A percentile compares a stretch with the other conserved stretches of the same genome.
Conservation (phyloP, 2,329 filamentous ascomycete species). For the Metarhizium humberi region DNA sequence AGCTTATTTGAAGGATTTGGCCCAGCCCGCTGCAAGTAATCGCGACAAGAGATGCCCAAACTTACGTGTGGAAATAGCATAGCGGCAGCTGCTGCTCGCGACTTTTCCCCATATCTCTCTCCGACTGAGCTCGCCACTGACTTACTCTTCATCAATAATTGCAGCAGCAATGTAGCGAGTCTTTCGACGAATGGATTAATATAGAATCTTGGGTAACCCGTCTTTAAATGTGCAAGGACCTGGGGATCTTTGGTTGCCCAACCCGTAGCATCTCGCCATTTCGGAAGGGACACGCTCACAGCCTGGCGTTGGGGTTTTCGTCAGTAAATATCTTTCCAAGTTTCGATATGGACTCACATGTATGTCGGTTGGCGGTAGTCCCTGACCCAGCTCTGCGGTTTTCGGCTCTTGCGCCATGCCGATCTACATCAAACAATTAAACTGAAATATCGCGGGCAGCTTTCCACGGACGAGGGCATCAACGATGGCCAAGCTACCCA, state of each 20-base stretch:
- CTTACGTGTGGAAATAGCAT: slow-evolving; percentile 11
- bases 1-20: not conserved
- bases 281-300: slow-evolving; percentile 21
- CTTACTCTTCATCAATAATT: not conserved
- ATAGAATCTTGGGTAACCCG: slow-evolving; percentile 20
- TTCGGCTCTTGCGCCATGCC: not conserved
- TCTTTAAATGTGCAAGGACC: slow-evolving; percentile 13
- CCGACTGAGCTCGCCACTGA: not conserved
- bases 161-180: slow-evolving; percentile 12
- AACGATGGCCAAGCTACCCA: not conserved
- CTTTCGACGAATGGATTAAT: slow-evolving; percentile 13
- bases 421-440: not conserved
- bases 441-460: not conserved
- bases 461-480: not conserved
- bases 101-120: not conserved
- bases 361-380: not conserved
- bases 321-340: not conserved
- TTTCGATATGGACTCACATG: not conserved
- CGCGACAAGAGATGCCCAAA: slow-evolving; percentile 5
- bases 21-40: slow-evolving; percentile 9
- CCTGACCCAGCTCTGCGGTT: not conserved
- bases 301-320: slow-evolving; percentile 9
- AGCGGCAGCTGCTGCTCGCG: not conserved
- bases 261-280: slow-evolving; percentile 16
- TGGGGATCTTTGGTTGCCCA: slow-evolving; percentile 14